A percentile compares a stretch with the other conserved stretches of the same genome.
phyloP scores from a whole-genome alignment of 768 basidiomycete species.

The Mrakia blollopis region DNA sequence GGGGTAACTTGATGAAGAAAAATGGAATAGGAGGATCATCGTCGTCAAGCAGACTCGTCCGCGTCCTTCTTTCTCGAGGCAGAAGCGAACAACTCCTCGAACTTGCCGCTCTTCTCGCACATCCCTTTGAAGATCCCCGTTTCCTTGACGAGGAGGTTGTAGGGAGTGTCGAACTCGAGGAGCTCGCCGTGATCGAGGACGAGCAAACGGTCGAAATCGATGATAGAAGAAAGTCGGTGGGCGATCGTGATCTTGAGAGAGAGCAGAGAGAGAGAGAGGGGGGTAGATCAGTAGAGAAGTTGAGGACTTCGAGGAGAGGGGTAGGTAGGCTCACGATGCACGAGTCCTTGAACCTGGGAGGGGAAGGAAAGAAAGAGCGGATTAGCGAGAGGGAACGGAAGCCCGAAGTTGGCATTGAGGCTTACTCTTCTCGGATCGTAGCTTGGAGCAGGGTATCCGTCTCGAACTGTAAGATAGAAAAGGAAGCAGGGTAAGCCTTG shows the following conservation, averaged over 20 bases:
- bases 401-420: neutral
- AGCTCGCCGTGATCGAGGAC: conserved; percentile 44
- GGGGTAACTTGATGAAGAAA: no score
- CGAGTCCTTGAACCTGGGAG: neutral
- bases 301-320: neutral
- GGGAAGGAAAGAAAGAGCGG: neutral
- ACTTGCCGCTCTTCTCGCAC: conserved; percentile 42
- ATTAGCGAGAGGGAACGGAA: neutral
- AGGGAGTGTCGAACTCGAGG: conserved; percentile 41
- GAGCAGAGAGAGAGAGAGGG: no score
- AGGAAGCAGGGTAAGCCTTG: no score
- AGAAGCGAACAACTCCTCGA: conserved; percentile 40
- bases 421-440: conserved; percentile 42
- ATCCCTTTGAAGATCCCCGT: conserved; percentile 39
- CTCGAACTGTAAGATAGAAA: conserved; percentile 36
- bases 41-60: no score
- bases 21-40: no score
- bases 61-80: conserved; percentile 16
- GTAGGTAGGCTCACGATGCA: neutral
- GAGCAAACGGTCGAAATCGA: conserved; percentile 45
- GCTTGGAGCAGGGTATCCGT: conserved; percentile 44
- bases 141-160: conserved; percentile 40
- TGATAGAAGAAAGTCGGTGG: conserved; percentile 39
- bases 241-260: conserved; percentile 40
- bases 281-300: neutral